phyloP scores from a whole-genome alignment of 805 yeast species.

The Spathaspora hagerdaliae region DNA sequence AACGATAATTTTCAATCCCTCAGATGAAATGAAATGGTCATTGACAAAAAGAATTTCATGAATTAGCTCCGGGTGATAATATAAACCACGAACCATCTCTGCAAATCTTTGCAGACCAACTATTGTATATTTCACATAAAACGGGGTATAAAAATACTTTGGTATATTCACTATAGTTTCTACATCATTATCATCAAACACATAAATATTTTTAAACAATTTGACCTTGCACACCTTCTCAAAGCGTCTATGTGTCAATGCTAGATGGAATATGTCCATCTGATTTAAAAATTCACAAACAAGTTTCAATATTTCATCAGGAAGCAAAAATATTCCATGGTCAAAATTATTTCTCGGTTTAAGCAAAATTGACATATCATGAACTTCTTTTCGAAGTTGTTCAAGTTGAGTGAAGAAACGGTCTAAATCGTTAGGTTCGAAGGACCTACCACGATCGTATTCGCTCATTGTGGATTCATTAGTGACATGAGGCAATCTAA shows the following conservation, averaged over 20 bases:
- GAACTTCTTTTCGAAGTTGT: no score
- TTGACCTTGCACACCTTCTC: background rate
- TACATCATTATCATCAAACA: background rate
- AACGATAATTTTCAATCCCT: background rate
- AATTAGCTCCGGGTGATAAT: background rate
- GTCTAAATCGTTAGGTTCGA: no score
- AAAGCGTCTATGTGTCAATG: background rate
- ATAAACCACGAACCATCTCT: background rate
- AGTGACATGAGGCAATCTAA: no score
- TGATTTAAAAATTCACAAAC: constrained; percentile 6
- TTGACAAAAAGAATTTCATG: background rate
- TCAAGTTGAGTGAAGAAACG: no score
- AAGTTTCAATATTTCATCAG: constrained; percentile 5
- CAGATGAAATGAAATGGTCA: background rate
- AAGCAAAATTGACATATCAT: no score
- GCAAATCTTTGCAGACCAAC: background rate
- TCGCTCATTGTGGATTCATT: no score
- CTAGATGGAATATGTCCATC: constrained; percentile 5
- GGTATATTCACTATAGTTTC: background rate
- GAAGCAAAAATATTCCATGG: constrained; percentile 1
- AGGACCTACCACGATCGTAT: no score
- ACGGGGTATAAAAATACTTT: background rate
- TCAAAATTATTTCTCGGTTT: no score
- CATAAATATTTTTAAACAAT: background rate
- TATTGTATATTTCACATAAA: background rate